These are phyloP conservation scores for Bipolaris victoriae DNA, from an alignment of 2,329 filamentous ascomycete genomes.

Conservation along the genomic window DNA sequence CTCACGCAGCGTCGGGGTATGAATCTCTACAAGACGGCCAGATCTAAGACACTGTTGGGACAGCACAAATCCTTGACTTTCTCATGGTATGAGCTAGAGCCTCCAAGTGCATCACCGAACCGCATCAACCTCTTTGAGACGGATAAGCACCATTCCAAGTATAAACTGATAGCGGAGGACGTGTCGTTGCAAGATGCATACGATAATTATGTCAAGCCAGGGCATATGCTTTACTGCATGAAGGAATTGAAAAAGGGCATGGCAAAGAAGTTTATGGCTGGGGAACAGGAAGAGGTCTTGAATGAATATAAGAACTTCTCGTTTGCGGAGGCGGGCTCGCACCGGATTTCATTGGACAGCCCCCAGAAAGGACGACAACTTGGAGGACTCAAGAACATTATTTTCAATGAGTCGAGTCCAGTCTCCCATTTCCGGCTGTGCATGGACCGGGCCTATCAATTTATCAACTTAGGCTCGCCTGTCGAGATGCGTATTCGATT, in stretches of 20 bases:
- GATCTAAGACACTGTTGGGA: conserved; percentile 29
- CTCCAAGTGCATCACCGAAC: conserved; percentile 19
- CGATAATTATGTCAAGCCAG: conserved; percentile 26
- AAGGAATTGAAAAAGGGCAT: conserved; percentile 7
- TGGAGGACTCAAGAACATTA: conserved; percentile 25
- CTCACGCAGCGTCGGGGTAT: conserved; percentile 30
- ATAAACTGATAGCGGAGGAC: conserved; percentile 13
- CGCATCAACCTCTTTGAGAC: conserved; percentile 25
- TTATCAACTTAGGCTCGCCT: conserved; percentile 25
- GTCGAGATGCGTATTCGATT: conserved; percentile 34
- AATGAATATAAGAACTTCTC: conserved; percentile 16
- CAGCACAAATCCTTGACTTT: conserved; percentile 37
- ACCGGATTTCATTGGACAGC: background rate
- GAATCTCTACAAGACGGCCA: conserved; percentile 39
- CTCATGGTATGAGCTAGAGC: conserved; percentile 14
- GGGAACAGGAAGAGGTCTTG: conserved; percentile 5
- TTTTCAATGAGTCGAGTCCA: conserved; percentile 24
- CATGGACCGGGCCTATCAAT: conserved; percentile 35
- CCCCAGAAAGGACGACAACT: conserved; percentile 11
- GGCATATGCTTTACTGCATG: conserved; percentile 27
- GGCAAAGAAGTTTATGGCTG: conserved; percentile 1
- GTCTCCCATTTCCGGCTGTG: conserved; percentile 8
- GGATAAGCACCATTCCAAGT: conserved; percentile 1
- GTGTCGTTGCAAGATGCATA: conserved; percentile 30
- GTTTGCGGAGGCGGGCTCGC: conserved; percentile 13